phyloP scores from a whole-genome alignment of 164 flowering plant genomes.

The Chimonanthus salicifolius region DNA sequence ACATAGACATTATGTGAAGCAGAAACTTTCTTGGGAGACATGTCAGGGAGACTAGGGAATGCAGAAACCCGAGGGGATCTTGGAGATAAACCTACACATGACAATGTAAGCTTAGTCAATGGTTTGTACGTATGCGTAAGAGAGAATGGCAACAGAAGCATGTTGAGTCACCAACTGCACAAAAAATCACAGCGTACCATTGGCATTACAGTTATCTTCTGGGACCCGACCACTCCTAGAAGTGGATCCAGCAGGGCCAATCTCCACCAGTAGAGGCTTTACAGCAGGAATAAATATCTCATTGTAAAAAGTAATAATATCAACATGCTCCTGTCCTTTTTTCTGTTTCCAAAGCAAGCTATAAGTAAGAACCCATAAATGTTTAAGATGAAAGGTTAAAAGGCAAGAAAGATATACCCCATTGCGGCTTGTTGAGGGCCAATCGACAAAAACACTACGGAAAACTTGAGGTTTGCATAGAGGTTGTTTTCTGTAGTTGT shows the following conservation, averaged over 20 bases:
- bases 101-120: slow-evolving; percentile 8
- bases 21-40: slow-evolving; percentile 99
- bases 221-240: slow-evolving; percentile 34
- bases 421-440: slow-evolving; percentile 53
- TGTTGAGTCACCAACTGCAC: not conserved
- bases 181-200: slow-evolving; percentile 32
- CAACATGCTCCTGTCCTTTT: slow-evolving; percentile 77
- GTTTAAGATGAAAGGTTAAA: slow-evolving; percentile 1
- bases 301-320: slow-evolving; percentile 87
- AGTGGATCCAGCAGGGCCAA: slow-evolving; percentile 56
- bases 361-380: slow-evolving; percentile 11
- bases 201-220: slow-evolving; percentile 41
- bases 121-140: not conserved
- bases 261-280: slow-evolving; percentile 73
- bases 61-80: slow-evolving; percentile 68
- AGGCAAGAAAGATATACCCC: slow-evolving; percentile 47
- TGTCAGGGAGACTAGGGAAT: slow-evolving; percentile 92
- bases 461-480: slow-evolving; percentile 92
- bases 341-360: slow-evolving; percentile 46
- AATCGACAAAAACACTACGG: slow-evolving; percentile 77
- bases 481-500: slow-evolving; percentile 87
- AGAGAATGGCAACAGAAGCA: not conserved
- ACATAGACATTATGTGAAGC: slow-evolving; percentile 91
- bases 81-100: slow-evolving; percentile 59
- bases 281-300: slow-evolving; percentile 79